Percentiles rank a stretch among this genome's conserved stretches.
Conservation (phyloP, 2,329 filamentous ascomycete genomes). For the Dothideomycetes sp. region DNA sequence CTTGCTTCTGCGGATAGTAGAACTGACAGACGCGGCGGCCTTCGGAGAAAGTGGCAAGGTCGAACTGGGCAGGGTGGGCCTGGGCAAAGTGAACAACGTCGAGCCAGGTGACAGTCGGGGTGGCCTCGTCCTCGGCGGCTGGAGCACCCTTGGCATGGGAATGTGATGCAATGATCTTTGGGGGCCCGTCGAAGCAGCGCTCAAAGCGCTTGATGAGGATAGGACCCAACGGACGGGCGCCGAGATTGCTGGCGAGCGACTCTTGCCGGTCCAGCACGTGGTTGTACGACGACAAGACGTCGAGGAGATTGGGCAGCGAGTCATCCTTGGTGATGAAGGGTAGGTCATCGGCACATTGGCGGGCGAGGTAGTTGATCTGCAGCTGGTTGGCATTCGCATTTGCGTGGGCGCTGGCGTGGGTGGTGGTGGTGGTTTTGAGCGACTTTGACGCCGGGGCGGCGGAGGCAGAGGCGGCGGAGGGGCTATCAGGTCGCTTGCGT, state of each 20-base stretch:
- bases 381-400: slow-evolving; percentile 46
- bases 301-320: slow-evolving; percentile 61
- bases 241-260: slow-evolving; percentile 74
- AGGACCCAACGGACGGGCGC: slow-evolving; percentile 70
- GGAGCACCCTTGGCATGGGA: slow-evolving; percentile 24
- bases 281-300: slow-evolving; percentile 70
- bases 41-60: slow-evolving; percentile 56
- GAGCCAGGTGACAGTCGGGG: slow-evolving; percentile 59
- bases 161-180: slow-evolving; percentile 53
- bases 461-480: slow-evolving; percentile 12
- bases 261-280: slow-evolving; percentile 76
- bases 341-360: slow-evolving; percentile 50
- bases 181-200: slow-evolving; percentile 71
- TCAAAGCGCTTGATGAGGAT: slow-evolving; percentile 80
- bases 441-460: slow-evolving; percentile 23
- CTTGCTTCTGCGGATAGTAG: slow-evolving; percentile 57
- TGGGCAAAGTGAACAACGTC: slow-evolving; percentile 79
- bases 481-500: no score
- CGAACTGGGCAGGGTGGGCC: slow-evolving; percentile 67
- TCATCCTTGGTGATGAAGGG: slow-evolving; percentile 55
- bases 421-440: slow-evolving; percentile 34
- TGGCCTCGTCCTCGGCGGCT: slow-evolving; percentile 36
- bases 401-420: no score
- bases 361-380: slow-evolving; percentile 58
- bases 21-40: slow-evolving; percentile 69